These are phyloP conservation scores for Imleria badia DNA, from an alignment of 768 basidiomycete genomes.

Conservation along the genomic window DNA sequence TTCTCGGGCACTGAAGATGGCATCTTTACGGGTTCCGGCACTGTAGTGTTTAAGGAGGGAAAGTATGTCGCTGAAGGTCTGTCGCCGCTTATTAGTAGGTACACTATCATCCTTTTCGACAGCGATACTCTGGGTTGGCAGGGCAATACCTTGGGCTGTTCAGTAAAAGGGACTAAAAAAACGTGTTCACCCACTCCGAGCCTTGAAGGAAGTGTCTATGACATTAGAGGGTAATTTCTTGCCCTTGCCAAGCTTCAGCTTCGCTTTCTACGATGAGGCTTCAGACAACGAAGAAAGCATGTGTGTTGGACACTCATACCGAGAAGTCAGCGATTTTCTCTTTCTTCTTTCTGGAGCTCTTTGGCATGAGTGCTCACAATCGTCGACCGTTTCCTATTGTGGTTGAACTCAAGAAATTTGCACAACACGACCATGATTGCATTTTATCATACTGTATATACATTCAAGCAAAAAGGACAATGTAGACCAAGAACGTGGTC, in stretches of 20 bases:
- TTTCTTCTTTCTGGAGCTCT: constrained; percentile 82
- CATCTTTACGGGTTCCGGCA: constrained; percentile 73
- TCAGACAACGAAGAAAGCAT: neutral
- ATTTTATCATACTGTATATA: constrained; percentile 5
- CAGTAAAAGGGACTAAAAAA: constrained; percentile 5
- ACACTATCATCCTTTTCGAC: constrained; percentile 50
- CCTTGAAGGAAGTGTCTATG: constrained; percentile 95
- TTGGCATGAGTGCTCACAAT: constrained; percentile 57
- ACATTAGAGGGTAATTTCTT: constrained; percentile 81
- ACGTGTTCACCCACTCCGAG: constrained; percentile 64
- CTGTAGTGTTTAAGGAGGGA: constrained; percentile 83
- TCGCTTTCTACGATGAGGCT: constrained; percentile 71
- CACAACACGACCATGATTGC: neutral
- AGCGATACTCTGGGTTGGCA: constrained; percentile 81
- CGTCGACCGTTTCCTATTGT: constrained; percentile 8
- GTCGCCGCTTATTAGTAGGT: constrained; percentile 75
- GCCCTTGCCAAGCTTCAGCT: constrained; percentile 94
- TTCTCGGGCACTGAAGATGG: constrained; percentile 69
- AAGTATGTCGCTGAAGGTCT: constrained; percentile 75
- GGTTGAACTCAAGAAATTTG: neutral
- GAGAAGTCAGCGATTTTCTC: constrained; percentile 88
- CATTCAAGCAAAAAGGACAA: constrained; percentile 1
- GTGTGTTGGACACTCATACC: constrained; percentile 38
- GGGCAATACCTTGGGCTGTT: constrained; percentile 67
- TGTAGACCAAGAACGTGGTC: neutral